phyloP scores from a whole-genome alignment of 768 basidiomycete genomes.

The Xanthoconium stramineum region DNA sequence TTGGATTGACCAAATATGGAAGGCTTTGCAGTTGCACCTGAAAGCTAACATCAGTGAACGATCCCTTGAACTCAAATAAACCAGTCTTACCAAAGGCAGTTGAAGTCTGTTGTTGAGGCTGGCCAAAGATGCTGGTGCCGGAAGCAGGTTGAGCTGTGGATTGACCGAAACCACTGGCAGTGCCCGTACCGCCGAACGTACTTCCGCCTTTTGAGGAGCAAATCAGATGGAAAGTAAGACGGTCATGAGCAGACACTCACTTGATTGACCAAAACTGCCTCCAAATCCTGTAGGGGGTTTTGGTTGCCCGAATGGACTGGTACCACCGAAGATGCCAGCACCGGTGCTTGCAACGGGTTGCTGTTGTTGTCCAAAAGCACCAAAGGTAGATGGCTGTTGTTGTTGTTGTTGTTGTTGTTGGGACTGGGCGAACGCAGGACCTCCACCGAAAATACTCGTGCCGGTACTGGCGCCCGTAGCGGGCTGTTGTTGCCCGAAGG shows the following conservation, averaged over 20 bases:
- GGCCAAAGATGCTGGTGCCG: conserved; percentile 33
- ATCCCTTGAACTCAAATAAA: conserved; percentile 10
- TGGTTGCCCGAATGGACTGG: conserved; percentile 30
- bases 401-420: conserved; percentile 34
- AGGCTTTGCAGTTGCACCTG: conserved; percentile 41
- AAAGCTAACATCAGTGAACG: not conserved
- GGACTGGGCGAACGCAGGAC: conserved; percentile 39
- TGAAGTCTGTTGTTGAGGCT: conserved; percentile 34
- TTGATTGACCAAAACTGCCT: conserved; percentile 22
- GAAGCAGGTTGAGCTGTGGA: conserved; percentile 21
- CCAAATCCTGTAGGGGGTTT: conserved; percentile 33
- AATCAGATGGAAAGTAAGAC: not conserved
- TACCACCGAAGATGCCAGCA: conserved; percentile 31
- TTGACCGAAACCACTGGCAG: conserved; percentile 27
- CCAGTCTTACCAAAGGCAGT: conserved; percentile 42
- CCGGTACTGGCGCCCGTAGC: conserved; percentile 29
- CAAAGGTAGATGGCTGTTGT: conserved; percentile 40
- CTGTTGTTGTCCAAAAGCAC: conserved; percentile 48
- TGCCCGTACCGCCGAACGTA: conserved; percentile 23
- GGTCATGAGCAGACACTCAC: conserved; percentile 10
- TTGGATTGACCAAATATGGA: conserved; percentile 47
- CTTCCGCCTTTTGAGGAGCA: conserved; percentile 12
- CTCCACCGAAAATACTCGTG: conserved; percentile 43
- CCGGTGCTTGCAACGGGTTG: conserved; percentile 34
- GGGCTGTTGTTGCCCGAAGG: conserved; percentile 36